Evolutionary conservation across 2,329 filamentous ascomycete species (phyloP).

Genomic region (Microdochium bolleyi): DNA sequence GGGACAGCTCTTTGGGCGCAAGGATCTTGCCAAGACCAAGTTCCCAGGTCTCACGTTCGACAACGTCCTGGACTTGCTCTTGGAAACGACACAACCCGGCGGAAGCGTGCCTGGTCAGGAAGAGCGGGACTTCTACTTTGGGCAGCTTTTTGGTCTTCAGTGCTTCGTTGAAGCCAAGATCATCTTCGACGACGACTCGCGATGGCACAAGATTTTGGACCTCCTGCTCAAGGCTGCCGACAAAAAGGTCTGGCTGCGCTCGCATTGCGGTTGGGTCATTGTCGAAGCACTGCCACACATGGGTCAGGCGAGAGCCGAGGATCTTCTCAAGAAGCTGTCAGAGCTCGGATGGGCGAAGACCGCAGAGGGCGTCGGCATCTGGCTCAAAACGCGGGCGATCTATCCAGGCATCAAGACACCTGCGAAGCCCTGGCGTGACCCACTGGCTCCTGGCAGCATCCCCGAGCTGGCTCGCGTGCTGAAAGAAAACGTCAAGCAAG

Average conservation of each 20-base stretch:
- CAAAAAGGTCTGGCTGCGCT: constrained; percentile 82
- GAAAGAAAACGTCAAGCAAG: constrained; percentile 61
- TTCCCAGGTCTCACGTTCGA: constrained; percentile 50
- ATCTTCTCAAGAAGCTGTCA: constrained; percentile 54
- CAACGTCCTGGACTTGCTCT: constrained; percentile 40
- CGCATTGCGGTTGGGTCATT: constrained; percentile 79
- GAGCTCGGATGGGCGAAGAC: constrained; percentile 66
- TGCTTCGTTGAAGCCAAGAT: constrained; percentile 75
- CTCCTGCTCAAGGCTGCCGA: constrained; percentile 65
- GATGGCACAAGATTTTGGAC: constrained; percentile 62
- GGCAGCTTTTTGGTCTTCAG: constrained; percentile 79
- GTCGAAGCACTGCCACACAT: constrained; percentile 63
- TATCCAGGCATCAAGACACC: constrained; percentile 60
- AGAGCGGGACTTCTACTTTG: constrained; percentile 77
- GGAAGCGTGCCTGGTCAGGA: constrained; percentile 60
- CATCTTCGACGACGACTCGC: constrained; percentile 51
- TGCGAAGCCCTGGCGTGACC: constrained; percentile 69
- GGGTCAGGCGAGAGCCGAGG: constrained; percentile 47
- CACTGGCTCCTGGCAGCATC: constrained; percentile 61
- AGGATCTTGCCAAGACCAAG: constrained; percentile 32
- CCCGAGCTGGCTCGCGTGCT: constrained; percentile 66
- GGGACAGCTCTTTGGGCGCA: constrained; percentile 56
- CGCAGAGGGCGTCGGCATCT: constrained; percentile 83
- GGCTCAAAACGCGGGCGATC: constrained; percentile 61
- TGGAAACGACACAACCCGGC: constrained; percentile 45